phyloP scores from a whole-genome alignment of 495 filamentous ascomycete genomes.

The Aspergillus carlsbadensis region DNA sequence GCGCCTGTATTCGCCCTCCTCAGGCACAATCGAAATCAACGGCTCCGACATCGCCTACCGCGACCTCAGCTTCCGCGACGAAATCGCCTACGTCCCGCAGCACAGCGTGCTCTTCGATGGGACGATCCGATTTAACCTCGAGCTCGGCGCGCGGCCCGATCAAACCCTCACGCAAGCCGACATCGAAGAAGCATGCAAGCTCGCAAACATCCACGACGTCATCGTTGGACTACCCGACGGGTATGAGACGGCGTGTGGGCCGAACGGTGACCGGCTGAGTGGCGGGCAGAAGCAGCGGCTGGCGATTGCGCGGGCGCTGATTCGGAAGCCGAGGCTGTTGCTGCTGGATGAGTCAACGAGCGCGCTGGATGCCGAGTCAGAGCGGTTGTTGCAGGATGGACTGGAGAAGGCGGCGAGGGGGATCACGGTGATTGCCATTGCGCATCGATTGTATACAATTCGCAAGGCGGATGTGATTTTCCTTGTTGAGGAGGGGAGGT shows the following conservation, averaged over 20 bases:
- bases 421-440: conserved; percentile 74
- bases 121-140: conserved; percentile 52
- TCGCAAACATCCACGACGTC: conserved; percentile 59
- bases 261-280: conserved; percentile 60
- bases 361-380: conserved; percentile 67
- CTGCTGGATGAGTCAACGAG: conserved; percentile 77
- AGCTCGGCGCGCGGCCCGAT: conserved; percentile 45
- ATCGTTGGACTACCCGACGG: conserved; percentile 56
- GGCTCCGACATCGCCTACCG: conserved; percentile 36
- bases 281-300: conserved; percentile 77
- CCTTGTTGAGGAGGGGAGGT: conserved; percentile 64
- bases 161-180: conserved; percentile 46
- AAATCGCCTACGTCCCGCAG: conserved; percentile 54
- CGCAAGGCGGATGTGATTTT: conserved; percentile 72
- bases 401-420: conserved; percentile 62
- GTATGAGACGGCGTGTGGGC: conserved; percentile 63
- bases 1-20: conserved; percentile 52
- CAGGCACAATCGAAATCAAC: conserved; percentile 40
- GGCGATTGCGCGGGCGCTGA: conserved; percentile 71
- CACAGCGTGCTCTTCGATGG: conserved; percentile 54
- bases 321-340: conserved; percentile 64
- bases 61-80: conserved; percentile 39
- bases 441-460: conserved; percentile 75
- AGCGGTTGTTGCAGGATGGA: conserved; percentile 67
- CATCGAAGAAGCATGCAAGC: conserved; percentile 54